Conservation (phyloP, 192 early-diverging fungal species). For the Pilaira anomala region DNA sequence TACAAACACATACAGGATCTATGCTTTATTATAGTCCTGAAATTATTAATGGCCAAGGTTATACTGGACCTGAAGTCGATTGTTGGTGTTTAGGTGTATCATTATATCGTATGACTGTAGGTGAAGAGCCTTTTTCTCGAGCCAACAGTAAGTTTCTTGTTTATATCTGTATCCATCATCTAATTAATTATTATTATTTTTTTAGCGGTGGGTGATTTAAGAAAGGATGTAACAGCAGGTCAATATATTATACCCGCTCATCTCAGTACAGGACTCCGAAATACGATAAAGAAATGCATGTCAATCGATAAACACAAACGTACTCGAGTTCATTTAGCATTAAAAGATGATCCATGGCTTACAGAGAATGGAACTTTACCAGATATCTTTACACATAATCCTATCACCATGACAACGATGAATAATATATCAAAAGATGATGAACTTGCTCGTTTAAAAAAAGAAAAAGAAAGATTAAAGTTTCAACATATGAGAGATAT, state of each 20-base stretch:
- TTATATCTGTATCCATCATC: not conserved
- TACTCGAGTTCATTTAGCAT: constrained; percentile 31
- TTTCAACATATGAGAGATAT: constrained; percentile 28
- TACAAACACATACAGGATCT: constrained; percentile 54
- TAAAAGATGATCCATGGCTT: constrained; percentile 50
- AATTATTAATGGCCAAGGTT: constrained; percentile 86
- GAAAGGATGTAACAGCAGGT: constrained; percentile 42
- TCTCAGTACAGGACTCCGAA: constrained; percentile 38
- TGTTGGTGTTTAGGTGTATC: constrained; percentile 93
- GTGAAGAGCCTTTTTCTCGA: constrained; percentile 45
- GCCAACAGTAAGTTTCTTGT: constrained; percentile 29
- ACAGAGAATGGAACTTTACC: constrained; percentile 33
- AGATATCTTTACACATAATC: constrained; percentile 12
- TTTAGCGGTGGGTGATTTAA: constrained; percentile 48
- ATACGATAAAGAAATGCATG: constrained; percentile 44
- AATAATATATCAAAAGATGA: not conserved
- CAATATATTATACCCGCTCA: constrained; percentile 36
- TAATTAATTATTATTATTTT: not conserved
- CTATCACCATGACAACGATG: not conserved
- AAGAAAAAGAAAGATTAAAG: constrained; percentile 13
- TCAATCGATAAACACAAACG: constrained; percentile 41
- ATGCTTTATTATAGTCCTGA: constrained; percentile 87
- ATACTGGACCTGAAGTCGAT: constrained; percentile 92
- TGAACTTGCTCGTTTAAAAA: not conserved
- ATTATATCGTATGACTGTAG: constrained; percentile 74